These are phyloP conservation scores for Phlyctochytrium bullatum DNA, from an alignment of 192 early-diverging fungal genomes.

Conservation along the genomic window DNA sequence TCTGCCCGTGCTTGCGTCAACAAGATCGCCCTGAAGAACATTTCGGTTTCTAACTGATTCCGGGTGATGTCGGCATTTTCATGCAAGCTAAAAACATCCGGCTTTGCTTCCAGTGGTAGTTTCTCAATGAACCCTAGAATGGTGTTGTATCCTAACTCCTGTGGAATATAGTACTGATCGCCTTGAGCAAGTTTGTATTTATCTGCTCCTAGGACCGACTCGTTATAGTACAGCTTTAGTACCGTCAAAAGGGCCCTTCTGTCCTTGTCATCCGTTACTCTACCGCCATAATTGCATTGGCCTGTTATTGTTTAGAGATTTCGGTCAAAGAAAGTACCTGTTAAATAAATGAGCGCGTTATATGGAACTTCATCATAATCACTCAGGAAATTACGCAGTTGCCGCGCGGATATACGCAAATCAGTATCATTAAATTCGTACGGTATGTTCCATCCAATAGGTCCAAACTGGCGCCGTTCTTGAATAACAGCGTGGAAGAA, in stretches of 20 bases:
- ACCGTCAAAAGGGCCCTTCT: conserved; percentile 48
- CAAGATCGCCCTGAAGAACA: conserved; percentile 54
- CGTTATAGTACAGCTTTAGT: conserved; percentile 49
- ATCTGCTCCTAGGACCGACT: conserved; percentile 33
- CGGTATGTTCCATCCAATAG: conserved; percentile 66
- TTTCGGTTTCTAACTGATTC: conserved; percentile 59
- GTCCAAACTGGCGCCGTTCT: conserved; percentile 56
- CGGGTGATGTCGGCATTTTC: conserved; percentile 64
- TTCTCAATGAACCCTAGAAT: conserved; percentile 50
- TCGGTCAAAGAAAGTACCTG: conserved; percentile 37
- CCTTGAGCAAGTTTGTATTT: conserved; percentile 46
- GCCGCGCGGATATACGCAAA: conserved; percentile 58
- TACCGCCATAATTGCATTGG: conserved; percentile 61
- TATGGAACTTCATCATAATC: conserved; percentile 59
- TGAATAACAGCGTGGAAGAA: conserved; percentile 66
- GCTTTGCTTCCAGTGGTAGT: conserved; percentile 54
- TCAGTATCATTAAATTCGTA: conserved; percentile 67
- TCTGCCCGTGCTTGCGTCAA: conserved; percentile 46
- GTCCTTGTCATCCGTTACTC: conserved; percentile 64
- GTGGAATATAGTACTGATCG: conserved; percentile 50
- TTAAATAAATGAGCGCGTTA: conserved; percentile 54
- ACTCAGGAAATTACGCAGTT: conserved; percentile 56
- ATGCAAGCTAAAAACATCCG: conserved; percentile 60
- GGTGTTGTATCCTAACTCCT: conserved; percentile 33
- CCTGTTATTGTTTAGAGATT: conserved; percentile 26